Conservation (phyloP, 225 moss, liverwort and hornwort species). For the Asterella californica region DNA sequence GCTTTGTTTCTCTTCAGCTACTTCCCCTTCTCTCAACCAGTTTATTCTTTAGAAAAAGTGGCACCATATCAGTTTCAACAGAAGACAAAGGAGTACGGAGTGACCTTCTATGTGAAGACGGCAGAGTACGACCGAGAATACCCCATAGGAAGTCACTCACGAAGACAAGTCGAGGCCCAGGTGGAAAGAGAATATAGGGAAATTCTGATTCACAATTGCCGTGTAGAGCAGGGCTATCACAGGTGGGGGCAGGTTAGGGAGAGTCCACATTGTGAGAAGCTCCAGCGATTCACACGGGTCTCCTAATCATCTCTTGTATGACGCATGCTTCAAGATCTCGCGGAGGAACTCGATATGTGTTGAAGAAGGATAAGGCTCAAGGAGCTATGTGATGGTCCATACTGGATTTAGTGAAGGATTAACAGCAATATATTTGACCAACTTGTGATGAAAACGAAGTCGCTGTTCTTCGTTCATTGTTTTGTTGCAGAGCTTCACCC, state of each 20-base stretch:
- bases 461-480: neutral
- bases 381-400: slow-evolving; percentile 15
- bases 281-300: slow-evolving; percentile 66
- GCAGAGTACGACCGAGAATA: slow-evolving; percentile 77
- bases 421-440: neutral
- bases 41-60: slow-evolving; percentile 77
- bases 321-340: slow-evolving; percentile 7
- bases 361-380: slow-evolving; percentile 12
- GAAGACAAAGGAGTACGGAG: slow-evolving; percentile 78
- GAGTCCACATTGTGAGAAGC: slow-evolving; percentile 83
- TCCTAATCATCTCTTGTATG: slow-evolving; percentile 12
- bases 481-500: slow-evolving; percentile 10
- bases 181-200: slow-evolving; percentile 93
- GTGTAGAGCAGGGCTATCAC: slow-evolving; percentile 77
- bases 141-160: slow-evolving; percentile 64
- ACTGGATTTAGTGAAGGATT: slow-evolving; percentile 17
- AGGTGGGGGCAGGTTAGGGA: slow-evolving; percentile 83
- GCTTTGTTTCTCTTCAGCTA: slow-evolving; percentile 88
- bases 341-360: slow-evolving; percentile 2
- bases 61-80: slow-evolving; percentile 74
- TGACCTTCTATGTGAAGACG: slow-evolving; percentile 80
- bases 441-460: slow-evolving; percentile 11
- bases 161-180: slow-evolving; percentile 76
- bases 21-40: slow-evolving; percentile 92
- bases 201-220: slow-evolving; percentile 92